phyloP scores from a whole-genome alignment of 495 filamentous ascomycete genomes.

The Bacidia rubella region DNA sequence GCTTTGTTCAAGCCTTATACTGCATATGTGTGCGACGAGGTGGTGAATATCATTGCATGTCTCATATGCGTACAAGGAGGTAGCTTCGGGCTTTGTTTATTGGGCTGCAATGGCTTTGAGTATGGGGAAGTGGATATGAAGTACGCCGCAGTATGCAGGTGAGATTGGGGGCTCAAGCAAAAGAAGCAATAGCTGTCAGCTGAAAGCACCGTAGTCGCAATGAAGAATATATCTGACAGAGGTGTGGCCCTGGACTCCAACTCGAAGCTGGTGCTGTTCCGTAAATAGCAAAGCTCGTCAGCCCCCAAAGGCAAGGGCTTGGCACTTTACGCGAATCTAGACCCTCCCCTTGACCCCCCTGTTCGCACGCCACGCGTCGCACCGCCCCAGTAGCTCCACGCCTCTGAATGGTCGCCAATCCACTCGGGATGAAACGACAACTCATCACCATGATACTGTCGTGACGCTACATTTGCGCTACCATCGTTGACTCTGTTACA shows the following conservation, averaged over 20 bases:
- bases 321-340: neutral
- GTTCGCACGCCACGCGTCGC: neutral
- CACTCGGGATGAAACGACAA: neutral
- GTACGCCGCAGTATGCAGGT: no score
- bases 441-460: neutral
- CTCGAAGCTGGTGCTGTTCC: neutral
- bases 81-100: no score
- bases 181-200: no score
- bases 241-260: neutral
- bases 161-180: no score
- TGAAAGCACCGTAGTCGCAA: no score
- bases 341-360: no score
- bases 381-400: neutral
- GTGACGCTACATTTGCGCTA: neutral
- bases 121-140: no score
- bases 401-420: neutral
- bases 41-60: no score
- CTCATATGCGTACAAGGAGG: no score
- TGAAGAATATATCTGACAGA: neutral
- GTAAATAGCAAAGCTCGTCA: conserved; percentile 12
- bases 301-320: neutral
- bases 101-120: no score
- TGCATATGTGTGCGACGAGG: neutral
- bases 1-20: neutral
- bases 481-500: neutral